These are phyloP conservation scores for Wickerhamiella musiphila DNA, from an alignment of 805 yeast genomes.

Conservation along the genomic window DNA sequence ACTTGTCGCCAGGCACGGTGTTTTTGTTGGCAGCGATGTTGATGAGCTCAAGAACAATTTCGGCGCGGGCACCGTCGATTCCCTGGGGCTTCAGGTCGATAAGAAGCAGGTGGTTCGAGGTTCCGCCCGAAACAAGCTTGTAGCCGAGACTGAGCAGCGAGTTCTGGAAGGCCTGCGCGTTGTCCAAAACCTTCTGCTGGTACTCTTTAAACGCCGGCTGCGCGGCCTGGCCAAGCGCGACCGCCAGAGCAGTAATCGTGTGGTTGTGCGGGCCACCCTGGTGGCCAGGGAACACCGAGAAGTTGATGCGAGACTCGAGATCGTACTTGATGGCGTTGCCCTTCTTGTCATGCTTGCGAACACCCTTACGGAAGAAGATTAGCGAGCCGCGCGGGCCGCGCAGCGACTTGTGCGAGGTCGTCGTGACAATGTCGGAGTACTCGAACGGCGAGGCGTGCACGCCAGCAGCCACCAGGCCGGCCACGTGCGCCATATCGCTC, in stretches of 20 bases:
- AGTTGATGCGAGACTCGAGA: slow-evolving; percentile 87
- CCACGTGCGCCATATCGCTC: slow-evolving; percentile 96
- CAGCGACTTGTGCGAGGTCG: slow-evolving; percentile 95
- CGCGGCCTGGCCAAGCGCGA: slow-evolving; percentile 86
- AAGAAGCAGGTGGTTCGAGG: slow-evolving; percentile 93
- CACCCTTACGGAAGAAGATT: slow-evolving; percentile 96
- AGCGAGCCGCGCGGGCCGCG: slow-evolving; percentile 99
- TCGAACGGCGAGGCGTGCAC: slow-evolving; percentile 94
- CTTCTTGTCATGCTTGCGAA: slow-evolving; percentile 72
- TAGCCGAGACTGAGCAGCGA: slow-evolving; percentile 59
- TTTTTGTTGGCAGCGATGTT: slow-evolving; percentile 95
- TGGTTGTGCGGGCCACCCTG: slow-evolving; percentile 99
- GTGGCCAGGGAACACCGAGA: slow-evolving; percentile 98
- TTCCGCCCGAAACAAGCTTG: slow-evolving; percentile 80
- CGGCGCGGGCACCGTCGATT: slow-evolving; percentile 94
- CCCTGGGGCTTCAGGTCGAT: slow-evolving; percentile 72
- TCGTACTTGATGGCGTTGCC: slow-evolving; percentile 87
- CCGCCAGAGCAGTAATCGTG: slow-evolving; percentile 93
- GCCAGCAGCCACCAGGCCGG: slow-evolving; percentile 90
- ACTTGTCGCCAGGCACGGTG: slow-evolving; percentile 94
- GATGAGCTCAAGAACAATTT: slow-evolving; percentile 81
- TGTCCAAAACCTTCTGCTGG: slow-evolving; percentile 73
- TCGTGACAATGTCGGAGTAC: slow-evolving; percentile 93
- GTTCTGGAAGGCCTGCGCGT: slow-evolving; percentile 68
- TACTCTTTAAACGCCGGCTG: slow-evolving; percentile 81